Evolutionary conservation across 352 stramenopile species (phyloP).

Genomic region (Phytophthora litchii): DNA sequence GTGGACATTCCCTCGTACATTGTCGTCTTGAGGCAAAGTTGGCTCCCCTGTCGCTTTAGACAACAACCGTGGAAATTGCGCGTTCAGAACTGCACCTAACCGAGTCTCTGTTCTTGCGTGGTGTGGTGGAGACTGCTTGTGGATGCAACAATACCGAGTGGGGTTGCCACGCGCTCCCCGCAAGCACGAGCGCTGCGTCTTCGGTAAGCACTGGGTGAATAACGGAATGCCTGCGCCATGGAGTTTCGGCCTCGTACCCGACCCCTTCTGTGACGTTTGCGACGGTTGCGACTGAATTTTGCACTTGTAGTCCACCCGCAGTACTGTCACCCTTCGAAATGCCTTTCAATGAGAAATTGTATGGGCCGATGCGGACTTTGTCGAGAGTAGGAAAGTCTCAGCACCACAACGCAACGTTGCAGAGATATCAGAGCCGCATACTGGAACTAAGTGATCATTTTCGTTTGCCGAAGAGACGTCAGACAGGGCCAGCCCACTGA

Average conservation of each 20-base stretch:
- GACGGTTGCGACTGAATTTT: constrained; percentile 24
- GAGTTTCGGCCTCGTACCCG: constrained; percentile 27
- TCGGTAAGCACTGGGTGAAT: constrained; percentile 3
- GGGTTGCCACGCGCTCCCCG: neutral
- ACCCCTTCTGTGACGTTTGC: constrained; percentile 13
- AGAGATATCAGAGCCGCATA: constrained; percentile 27
- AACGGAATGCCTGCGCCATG: constrained; percentile 11
- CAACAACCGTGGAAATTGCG: neutral
- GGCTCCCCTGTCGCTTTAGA: constrained; percentile 20
- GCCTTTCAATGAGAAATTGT: neutral
- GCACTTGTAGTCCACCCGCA: constrained; percentile 16
- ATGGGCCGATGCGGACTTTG: constrained; percentile 7
- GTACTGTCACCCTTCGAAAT: constrained; percentile 2
- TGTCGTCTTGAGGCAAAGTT: constrained; percentile 5
- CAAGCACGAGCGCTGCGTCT: neutral
- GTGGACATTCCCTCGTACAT: constrained; percentile 48
- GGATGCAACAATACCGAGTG: neutral
- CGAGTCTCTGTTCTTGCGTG: neutral
- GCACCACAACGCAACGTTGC: constrained; percentile 16
- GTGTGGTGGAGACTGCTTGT: neutral
- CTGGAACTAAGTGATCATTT: constrained; percentile 13
- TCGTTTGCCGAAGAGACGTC: constrained; percentile 9
- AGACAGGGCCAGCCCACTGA: constrained; percentile 14
- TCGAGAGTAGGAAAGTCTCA: constrained; percentile 13
- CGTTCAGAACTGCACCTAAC: neutral